Base-by-base conservation (phyloP, 495 filamentous ascomycete genomes). In the Aspergillus biplanus region DNA sequence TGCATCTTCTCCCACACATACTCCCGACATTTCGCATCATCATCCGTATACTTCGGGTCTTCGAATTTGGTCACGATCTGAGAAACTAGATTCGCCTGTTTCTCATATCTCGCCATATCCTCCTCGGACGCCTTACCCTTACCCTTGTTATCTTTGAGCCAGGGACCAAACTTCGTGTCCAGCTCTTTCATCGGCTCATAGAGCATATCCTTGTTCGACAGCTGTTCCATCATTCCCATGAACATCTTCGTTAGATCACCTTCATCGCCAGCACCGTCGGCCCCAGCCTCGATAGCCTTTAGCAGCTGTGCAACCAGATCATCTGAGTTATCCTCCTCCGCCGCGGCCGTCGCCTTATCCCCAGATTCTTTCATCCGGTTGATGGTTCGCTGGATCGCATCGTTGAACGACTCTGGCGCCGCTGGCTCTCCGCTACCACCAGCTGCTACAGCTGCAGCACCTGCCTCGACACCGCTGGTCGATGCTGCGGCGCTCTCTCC, bases 171-270 rank as follows among this genome's bases (percentile, higher is more conserved):
- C 75, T 97, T 97, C 31, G 89, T 88, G 70, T 94, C 80, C 63
- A 98, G 75, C 76, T 99, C 96, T 79, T 95, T 96, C 94, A 99
- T 97, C 15, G 95, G 95, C 78, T 97, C 93, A 69, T 99, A 97
- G 48, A 99, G 78, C 61, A 99, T 97, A 70, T 99, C 95, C 80
- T 97, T 98, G 71, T 95, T 96, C 2, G 95, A 97, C 59, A 99
- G 80, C 74, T 99, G 92, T 75, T 98, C 92, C 93, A 99, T 98
- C 92, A 97, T 97, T 33, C 89, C 91, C 80, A 96, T 81, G 34
- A 98, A 83, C 87, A 98, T 90, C 75, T 95, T 93, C 32, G 89
- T 90, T 67, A 97, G 89, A 63, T 96, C 92, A 59, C 93, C 92
- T 21, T 98, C 92, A 58, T 82, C 83, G 16, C 85, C 89, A 15